Percentiles rank a stretch among this genome's conserved stretches.
These are phyloP conservation scores for Lasiodiplodia sp. DNA, from an alignment of 2,329 filamentous ascomycete genomes.

Conservation along the genomic window DNA sequence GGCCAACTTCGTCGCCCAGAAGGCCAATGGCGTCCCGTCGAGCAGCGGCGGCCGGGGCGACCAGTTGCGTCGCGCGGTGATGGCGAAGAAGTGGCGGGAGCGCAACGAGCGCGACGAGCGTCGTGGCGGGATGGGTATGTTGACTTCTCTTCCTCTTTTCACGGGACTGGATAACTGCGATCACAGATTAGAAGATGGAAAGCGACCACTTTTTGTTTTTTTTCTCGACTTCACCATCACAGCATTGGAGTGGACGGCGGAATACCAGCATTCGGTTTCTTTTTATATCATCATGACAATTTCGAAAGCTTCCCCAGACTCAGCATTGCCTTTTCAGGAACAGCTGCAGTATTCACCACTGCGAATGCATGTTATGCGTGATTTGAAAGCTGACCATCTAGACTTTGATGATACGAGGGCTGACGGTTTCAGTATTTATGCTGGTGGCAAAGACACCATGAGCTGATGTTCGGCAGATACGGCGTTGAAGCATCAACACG, in stretches of 20 bases:
- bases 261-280: neutral
- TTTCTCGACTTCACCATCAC: neutral
- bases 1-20: neutral
- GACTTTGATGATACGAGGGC: neutral
- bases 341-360: neutral
- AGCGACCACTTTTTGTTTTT: neutral
- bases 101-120: neutral
- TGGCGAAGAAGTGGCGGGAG: neutral
- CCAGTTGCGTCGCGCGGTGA: neutral
- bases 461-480: neutral
- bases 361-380: neutral
- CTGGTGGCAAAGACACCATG: neutral
- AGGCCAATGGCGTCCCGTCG: neutral
- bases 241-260: neutral
- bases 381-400: neutral
- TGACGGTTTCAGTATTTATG: neutral
- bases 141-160: neutral
- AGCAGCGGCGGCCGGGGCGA: neutral
- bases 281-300: neutral
- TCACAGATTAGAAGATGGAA: neutral
- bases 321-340: neutral
- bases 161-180: neutral
- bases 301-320: neutral
- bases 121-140: neutral
- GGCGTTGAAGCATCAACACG: neutral